Conservation (phyloP, 768 basidiomycete species). For the Crucibulum laeve region DNA sequence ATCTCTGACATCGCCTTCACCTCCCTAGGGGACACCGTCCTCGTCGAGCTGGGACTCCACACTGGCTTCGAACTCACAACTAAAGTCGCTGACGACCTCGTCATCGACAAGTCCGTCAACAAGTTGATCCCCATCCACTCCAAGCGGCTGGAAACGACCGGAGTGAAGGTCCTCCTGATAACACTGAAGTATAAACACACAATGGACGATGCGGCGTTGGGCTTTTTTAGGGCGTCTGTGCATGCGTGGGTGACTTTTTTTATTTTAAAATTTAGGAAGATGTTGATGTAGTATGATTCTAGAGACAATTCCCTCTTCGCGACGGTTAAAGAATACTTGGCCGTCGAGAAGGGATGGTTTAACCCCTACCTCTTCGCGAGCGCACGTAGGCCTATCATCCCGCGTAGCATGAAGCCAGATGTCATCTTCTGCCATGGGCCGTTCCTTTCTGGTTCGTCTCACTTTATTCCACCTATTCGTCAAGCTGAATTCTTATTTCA, state of each 20-base stretch:
- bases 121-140: constrained; percentile 48
- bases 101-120: constrained; percentile 46
- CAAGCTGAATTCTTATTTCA: neutral
- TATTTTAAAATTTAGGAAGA: constrained; percentile 2
- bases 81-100: constrained; percentile 47
- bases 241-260: constrained; percentile 37
- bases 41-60: constrained; percentile 53
- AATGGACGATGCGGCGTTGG: constrained; percentile 52
- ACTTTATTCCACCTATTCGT: neutral
- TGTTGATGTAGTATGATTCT: neutral
- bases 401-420: constrained; percentile 60
- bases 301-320: constrained; percentile 59
- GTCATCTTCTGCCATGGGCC: constrained; percentile 63
- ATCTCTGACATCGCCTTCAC: constrained; percentile 47
- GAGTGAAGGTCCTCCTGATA: constrained; percentile 51
- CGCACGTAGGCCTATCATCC: constrained; percentile 54
- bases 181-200: constrained; percentile 59
- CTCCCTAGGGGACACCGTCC: constrained; percentile 50
- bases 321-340: constrained; percentile 57
- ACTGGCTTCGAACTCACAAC: constrained; percentile 48
- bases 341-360: constrained; percentile 67
- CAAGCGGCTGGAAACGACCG: constrained; percentile 49
- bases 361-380: constrained; percentile 64
- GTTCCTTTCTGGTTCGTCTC: constrained; percentile 44
- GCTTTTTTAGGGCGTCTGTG: constrained; percentile 57